These are phyloP conservation scores for Sporodiniella umbellata DNA, from an alignment of 371 early-diverging fungal species.

Conservation along the genomic window DNA sequence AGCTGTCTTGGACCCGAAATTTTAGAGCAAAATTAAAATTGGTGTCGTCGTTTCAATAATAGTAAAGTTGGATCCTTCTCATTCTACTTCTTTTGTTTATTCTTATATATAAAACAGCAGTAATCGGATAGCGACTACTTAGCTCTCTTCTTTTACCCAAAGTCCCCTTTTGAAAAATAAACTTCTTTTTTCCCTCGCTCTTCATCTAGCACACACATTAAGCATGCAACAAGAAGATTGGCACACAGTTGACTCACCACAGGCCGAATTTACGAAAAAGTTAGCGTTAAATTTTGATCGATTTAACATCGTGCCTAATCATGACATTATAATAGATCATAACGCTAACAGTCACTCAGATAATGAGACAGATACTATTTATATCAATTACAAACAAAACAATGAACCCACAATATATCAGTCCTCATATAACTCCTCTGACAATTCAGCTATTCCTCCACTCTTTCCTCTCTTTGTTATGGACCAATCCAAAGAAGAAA, in stretches of 20 bases:
- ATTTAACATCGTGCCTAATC: constrained; percentile 1
- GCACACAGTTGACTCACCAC: constrained; percentile 6
- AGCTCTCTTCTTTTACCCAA: background rate
- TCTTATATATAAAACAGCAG: too few relatives aligned
- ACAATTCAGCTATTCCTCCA: background rate
- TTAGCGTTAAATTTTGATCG: constrained; percentile 2
- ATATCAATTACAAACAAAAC: background rate
- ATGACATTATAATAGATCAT: constrained; percentile 3
- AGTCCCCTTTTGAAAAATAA: background rate
- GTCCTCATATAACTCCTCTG: background rate
- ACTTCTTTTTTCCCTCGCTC: background rate
- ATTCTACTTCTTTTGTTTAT: too few relatives aligned
- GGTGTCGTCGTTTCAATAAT: too few relatives aligned
- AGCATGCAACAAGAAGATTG: constrained; percentile 9
- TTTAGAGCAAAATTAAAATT: too few relatives aligned
- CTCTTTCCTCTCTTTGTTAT: background rate
- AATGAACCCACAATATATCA: constrained; percentile 4
- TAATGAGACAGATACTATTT: constrained; percentile 1
- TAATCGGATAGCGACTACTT: too few relatives aligned
- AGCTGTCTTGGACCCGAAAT: too few relatives aligned
- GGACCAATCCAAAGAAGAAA: background rate
- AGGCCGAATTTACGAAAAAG: constrained; percentile 1
- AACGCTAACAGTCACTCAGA: background rate
- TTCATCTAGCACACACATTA: background rate
- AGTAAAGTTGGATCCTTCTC: too few relatives aligned